These are phyloP conservation scores for Punctularia strigosozonata DNA, from an alignment of 768 basidiomycete genomes.

Conservation along the genomic window DNA sequence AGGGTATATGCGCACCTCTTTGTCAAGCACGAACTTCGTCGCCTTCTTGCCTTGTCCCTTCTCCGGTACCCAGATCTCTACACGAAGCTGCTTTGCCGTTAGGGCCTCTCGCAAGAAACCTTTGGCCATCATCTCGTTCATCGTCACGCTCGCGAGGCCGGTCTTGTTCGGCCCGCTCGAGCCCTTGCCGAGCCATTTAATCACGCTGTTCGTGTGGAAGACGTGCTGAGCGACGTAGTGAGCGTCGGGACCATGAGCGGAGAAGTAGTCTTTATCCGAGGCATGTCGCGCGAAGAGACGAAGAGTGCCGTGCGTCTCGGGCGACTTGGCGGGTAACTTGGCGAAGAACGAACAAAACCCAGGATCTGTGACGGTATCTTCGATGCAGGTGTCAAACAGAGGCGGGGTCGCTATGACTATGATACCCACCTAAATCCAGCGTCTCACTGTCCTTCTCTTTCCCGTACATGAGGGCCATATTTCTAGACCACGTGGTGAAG, in stretches of 20 bases:
- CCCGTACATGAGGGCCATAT: conserved; percentile 53
- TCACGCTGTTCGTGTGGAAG: conserved; percentile 80
- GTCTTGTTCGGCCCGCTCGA: conserved; percentile 39
- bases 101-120: conserved; percentile 79
- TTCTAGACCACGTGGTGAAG: too few relatives aligned
- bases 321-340: conserved; percentile 51
- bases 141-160: conserved; percentile 67
- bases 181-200: conserved; percentile 77
- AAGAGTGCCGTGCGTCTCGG: conserved; percentile 61
- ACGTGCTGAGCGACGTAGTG: conserved; percentile 75
- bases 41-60: conserved; percentile 64
- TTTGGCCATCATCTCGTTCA: conserved; percentile 70
- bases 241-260: conserved; percentile 84
- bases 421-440: conserved; percentile 14
- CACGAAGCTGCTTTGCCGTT: conserved; percentile 78
- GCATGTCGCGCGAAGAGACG: conserved; percentile 71
- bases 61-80: conserved; percentile 84
- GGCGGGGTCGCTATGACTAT: background rate
- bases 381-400: conserved; percentile 5
- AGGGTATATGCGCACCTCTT: conserved; percentile 56
- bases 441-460: conserved; percentile 50
- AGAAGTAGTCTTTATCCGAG: conserved; percentile 56
- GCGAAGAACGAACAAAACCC: conserved; percentile 69
- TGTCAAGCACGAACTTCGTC: conserved; percentile 65
- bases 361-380: conserved; percentile 57